Conservation (phyloP, 2,329 filamentous ascomycete genomes). For the Diplocarpon rosae region DNA sequence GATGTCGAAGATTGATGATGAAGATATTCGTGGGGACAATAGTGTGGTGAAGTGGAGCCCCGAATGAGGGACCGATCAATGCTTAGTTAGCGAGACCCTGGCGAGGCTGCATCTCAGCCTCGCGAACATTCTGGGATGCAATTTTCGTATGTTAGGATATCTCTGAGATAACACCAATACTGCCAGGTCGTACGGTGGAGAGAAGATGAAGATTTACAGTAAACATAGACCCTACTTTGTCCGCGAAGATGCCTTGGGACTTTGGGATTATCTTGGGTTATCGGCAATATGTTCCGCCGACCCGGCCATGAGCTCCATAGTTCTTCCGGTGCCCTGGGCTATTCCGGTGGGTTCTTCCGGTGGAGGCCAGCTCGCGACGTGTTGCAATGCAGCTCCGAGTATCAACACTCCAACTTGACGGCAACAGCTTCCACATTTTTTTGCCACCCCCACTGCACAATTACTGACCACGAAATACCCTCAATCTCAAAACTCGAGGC, state of each 20-base stretch:
- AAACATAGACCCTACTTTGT: no score
- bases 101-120: conserved; percentile 1
- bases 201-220: background rate
- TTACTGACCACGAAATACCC: background rate
- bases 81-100: background rate
- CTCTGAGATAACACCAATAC: background rate
- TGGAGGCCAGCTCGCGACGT: conserved; percentile 17
- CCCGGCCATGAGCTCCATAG: background rate
- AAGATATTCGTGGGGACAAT: no score
- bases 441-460: background rate
- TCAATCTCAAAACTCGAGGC: conserved; percentile 21
- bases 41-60: background rate
- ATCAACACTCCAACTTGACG: background rate
- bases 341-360: background rate
- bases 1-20: no score
- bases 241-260: background rate
- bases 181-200: background rate
- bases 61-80: conserved; percentile 2
- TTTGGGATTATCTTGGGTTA: background rate
- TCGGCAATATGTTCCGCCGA: conserved; percentile 10
- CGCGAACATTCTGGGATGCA: background rate
- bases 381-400: background rate
- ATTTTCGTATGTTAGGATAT: no score
- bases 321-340: background rate
- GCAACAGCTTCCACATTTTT: background rate